phyloP scores from a whole-genome alignment of 306 rosid species.

The Datisca glomerata region DNA sequence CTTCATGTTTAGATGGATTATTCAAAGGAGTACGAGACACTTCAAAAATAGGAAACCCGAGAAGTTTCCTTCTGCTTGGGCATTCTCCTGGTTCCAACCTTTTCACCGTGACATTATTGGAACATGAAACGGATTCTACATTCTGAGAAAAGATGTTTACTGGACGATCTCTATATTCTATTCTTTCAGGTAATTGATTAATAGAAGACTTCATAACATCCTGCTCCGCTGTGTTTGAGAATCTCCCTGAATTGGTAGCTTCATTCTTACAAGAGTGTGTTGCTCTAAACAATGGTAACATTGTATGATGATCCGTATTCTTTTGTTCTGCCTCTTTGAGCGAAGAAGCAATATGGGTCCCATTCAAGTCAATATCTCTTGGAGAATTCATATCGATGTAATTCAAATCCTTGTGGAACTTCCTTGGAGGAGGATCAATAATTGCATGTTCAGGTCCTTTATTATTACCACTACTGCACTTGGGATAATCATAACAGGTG shows the following conservation, averaged over 20 bases:
- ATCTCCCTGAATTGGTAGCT: slow-evolving; percentile 14
- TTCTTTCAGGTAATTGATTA: slow-evolving; percentile 20
- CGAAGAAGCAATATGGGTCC: slow-evolving; percentile 30
- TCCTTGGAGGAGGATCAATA: slow-evolving; percentile 27
- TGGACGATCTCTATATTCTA: slow-evolving; percentile 29
- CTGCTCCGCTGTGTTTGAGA: slow-evolving; percentile 15
- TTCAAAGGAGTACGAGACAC: slow-evolving; percentile 2
- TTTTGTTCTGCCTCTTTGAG: slow-evolving; percentile 28
- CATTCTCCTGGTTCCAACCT: slow-evolving; percentile 32
- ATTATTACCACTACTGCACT: slow-evolving; percentile 26
- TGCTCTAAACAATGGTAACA: slow-evolving; percentile 64
- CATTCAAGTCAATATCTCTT: slow-evolving; percentile 63
- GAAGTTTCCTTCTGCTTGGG: slow-evolving; percentile 20
- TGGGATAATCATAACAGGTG: slow-evolving; percentile 38
- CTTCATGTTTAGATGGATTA: slow-evolving; percentile 10
- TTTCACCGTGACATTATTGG: slow-evolving; percentile 28
- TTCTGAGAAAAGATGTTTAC: slow-evolving; percentile 24
- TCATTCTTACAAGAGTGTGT: slow-evolving; percentile 37
- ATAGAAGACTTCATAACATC: slow-evolving; percentile 26
- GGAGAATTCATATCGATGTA: slow-evolving; percentile 32
- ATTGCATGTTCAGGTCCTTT: slow-evolving; percentile 38
- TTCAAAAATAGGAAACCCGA: slow-evolving; percentile 13
- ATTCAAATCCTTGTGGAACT: slow-evolving; percentile 34
- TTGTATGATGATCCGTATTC: slow-evolving; percentile 35
- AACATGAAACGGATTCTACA: slow-evolving; percentile 25